Evolutionary conservation across 139 green algal species (phyloP), one percentile per base, ranked within the genome.

Genomic region (Astrephomene gubernaculifera): DNA sequence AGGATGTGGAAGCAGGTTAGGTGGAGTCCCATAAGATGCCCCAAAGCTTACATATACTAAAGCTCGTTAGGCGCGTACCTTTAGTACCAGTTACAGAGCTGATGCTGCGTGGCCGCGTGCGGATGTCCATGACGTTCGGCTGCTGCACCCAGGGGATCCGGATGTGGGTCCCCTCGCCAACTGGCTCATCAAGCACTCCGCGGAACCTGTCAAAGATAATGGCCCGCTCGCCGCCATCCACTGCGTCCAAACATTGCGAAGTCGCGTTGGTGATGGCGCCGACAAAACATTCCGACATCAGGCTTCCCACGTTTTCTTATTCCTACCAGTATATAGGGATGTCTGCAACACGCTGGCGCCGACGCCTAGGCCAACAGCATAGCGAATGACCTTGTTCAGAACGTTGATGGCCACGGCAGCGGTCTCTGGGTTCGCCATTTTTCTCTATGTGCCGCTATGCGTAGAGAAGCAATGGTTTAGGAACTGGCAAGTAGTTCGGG

Each of bases 51-150:
- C n/a, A n/a, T n/a, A n/a, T n/a, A n/a, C n/a, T n/a, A n/a, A n/a
- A n/a, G n/a, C n/a, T n/a, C n/a, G n/a, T n/a, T n/a, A n/a, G n/a
- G n/a, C 41, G 27, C 87, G 61, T 79, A 98, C 96, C 96, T 87
- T 99, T 99, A 19, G 97, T 99, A 33, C 97, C 98, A 3, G 98
- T 99, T 9, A 99, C 95, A 4, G 98, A 99, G 87, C 87, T 97
- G 88, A 99, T 98, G 39, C 91, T 95, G 27, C 97, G 92, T 0
- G 98, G 95, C 1, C 98, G 90, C 2, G 96, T 99, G 44, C 97
- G 92, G 85, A 99, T 96, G 87, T 99, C 97, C 93, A 99, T 98
- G 33, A 99, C 89, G 81, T 96, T 93, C 17, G 97, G 96, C 7
- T 88, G 95, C 87, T 98, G 96, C 60, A 99, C 91, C 94, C 96